Evolutionary conservation across 2,329 filamentous ascomycete genomes (phyloP), one percentile per base, ranked within the genome.

Genomic region (Aspergillus chevalieri): DNA sequence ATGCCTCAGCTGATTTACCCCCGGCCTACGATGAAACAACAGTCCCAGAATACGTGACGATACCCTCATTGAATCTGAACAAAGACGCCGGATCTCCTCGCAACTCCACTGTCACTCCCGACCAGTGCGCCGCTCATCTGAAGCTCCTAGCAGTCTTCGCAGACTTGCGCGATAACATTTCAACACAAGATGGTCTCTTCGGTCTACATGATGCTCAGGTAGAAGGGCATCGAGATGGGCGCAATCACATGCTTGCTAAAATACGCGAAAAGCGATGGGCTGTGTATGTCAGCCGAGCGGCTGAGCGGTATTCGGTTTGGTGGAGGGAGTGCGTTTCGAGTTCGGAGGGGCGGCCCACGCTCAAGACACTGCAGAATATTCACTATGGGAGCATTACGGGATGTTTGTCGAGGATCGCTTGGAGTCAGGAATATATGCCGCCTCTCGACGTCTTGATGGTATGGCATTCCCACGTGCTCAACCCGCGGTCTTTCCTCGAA

Each of bases 401-500:
- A 26, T 45, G 56, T 52, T 21, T 50, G 53, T 52, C 54, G 49
- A 59, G 47, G 21, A 55, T 68, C 36, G 14, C 51, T 4, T 78
- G 76, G 73, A 66, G 58, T 3, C 60, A 62, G 14, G 63, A 70
- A 7, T 70, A 70, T 48, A 60, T 86, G 38, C 82, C 82, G 2
- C 83, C 83, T 1, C 65, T 85, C 44, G 87, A 91, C 67, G 80
- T 91, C 0, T 67, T 90, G 17, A 87, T 91, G 84, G 83, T 91
- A 0, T 87, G 85, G 83, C 87, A 92, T 65, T 74, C 85, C 0
- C 87, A 88, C 60, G 85, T 88, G 80, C 78, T 92, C 3, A 91
- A 90, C 57, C 87, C 87, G 0, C 75, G 84, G 38, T 74, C 73
- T n/a, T 91, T 84, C 61, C 77, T 89, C 3, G 86, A 91, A 59